Evolutionary conservation across 2,329 filamentous ascomycete genomes (phyloP).

Genomic region (Penicillium sp.): DNA sequence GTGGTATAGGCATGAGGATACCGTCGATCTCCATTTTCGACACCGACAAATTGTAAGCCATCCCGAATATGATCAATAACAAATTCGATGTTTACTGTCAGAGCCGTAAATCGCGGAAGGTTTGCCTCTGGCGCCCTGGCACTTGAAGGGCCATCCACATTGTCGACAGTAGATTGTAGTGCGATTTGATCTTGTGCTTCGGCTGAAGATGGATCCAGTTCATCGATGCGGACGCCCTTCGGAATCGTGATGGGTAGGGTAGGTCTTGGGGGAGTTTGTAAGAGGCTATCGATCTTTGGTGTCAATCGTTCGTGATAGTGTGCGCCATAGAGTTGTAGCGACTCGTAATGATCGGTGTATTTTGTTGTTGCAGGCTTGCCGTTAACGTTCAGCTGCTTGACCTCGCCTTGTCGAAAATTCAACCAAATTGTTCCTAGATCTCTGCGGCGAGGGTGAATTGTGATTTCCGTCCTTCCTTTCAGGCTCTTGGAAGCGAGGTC

Average conservation of each 20-base stretch:
- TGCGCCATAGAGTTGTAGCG: conserved; percentile 55
- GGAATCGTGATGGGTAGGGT: conserved; percentile 61
- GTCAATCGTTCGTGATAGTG: conserved; percentile 76
- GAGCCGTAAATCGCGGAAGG: conserved; percentile 54
- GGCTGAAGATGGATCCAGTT: conserved; percentile 54
- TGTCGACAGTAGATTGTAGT: conserved; percentile 40
- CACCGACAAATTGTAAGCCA: conserved; percentile 86
- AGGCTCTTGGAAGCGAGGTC: conserved; percentile 75
- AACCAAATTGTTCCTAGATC: conserved; percentile 56
- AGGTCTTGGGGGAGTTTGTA: conserved; percentile 52
- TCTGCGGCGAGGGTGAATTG: conserved; percentile 63
- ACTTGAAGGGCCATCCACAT: conserved; percentile 37
- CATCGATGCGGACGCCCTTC: conserved; percentile 59
- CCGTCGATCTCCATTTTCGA: conserved; percentile 72
- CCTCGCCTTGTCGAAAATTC: conserved; percentile 62
- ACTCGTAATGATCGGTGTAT: conserved; percentile 46
- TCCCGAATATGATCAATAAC: conserved; percentile 72
- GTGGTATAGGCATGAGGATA: conserved; percentile 92
- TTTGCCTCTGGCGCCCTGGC: conserved; percentile 39
- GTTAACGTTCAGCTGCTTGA: conserved; percentile 52
- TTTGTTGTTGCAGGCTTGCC: conserved; percentile 40
- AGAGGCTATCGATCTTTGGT: conserved; percentile 61
- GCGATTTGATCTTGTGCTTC: conserved; percentile 48
- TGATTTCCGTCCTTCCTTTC: conserved; percentile 77
- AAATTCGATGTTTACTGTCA: conserved; percentile 73